Evolutionary conservation across 2,329 filamentous ascomycete genomes (phyloP).

Genomic region (Penicillium sp.): DNA sequence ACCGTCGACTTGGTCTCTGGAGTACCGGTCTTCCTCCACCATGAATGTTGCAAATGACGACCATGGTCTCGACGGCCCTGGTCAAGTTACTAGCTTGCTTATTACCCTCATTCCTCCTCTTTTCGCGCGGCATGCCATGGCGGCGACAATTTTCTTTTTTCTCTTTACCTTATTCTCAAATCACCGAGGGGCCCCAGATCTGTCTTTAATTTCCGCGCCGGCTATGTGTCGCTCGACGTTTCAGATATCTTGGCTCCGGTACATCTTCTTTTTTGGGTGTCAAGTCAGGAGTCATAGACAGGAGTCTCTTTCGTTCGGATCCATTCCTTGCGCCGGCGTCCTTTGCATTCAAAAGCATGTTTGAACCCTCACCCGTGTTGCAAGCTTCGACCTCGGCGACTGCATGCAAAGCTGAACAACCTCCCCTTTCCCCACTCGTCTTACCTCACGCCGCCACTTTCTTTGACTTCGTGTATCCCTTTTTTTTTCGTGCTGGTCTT

Average conservation of each 20-base stretch:
- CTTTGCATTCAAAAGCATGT: too few species aligned
- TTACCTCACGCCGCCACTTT: background rate
- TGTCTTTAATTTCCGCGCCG: too few species aligned
- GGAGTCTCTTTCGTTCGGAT: too few species aligned
- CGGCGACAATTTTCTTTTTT: conserved; percentile 15
- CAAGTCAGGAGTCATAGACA: too few species aligned
- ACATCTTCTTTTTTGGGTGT: too few species aligned
- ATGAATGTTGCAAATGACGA: conserved; percentile 10
- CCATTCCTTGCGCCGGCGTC: too few species aligned
- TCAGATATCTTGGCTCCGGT: too few species aligned
- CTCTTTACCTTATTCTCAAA: background rate
- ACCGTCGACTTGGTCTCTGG: conserved; percentile 4
- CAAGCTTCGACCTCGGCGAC: too few species aligned
- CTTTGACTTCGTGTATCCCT: background rate
- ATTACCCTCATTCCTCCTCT: conserved; percentile 17
- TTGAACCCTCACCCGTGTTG: too few species aligned
- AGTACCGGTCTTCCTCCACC: conserved; percentile 12
- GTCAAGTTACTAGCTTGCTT: conserved; percentile 7
- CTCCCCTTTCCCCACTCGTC: background rate
- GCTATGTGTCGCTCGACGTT: too few species aligned
- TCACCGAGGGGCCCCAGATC: too few species aligned
- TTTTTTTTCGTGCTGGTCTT: conserved; percentile 21
- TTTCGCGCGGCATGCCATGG: conserved; percentile 23
- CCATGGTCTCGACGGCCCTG: too few species aligned
- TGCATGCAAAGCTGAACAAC: background rate